Evolutionary conservation across 768 basidiomycete species (phyloP), one percentile per base, ranked within the genome.

Genomic region (Collybia nuda): DNA sequence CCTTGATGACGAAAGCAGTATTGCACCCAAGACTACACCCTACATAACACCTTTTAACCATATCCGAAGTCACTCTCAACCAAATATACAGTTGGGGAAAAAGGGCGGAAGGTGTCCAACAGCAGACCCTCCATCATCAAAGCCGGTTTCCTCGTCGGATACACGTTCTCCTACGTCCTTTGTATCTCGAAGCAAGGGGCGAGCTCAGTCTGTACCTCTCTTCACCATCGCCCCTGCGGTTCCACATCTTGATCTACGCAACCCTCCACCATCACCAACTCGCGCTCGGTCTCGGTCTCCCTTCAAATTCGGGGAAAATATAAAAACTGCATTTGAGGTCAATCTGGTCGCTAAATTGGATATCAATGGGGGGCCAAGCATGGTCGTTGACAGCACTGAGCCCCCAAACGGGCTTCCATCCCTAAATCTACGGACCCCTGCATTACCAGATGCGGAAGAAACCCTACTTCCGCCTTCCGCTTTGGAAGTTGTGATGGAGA

Each of bases 171-270:
- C 40, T 26, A 47, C 65, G 8, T 6, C 9, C 32, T 6, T 32
- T 11, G 9, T 32, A 6, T 11, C 9, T 11, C 32, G 14, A 11
- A 51, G 57, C 29, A 72, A 67, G 53, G 62, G 60, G 40, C 70
- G 78, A 50, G 76, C 78, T 4, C 73, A 68, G 40, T 79, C 77
- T 28, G 75, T 80, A 2, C 77, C 77, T 14, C 50, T 76, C 28
- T 75, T 76, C 45, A 61, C 69, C 28, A 52, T 66, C 9, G 59
- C 59, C 23, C 51, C 55, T 8, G 52, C 65, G 14, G 48, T 69
- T 12, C 64, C 69, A 17, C 71, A 66, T 26, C 67, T 78, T 37
- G 76, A 79, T 60, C 67, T 78, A 45, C 67, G 67, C 46, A 74
- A 75, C 44, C 71, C 69, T 7, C 74, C 74, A 9, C 54, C 63